Conservation (phyloP, 306 rosid species). For the Abrus pulchellus region DNA sequence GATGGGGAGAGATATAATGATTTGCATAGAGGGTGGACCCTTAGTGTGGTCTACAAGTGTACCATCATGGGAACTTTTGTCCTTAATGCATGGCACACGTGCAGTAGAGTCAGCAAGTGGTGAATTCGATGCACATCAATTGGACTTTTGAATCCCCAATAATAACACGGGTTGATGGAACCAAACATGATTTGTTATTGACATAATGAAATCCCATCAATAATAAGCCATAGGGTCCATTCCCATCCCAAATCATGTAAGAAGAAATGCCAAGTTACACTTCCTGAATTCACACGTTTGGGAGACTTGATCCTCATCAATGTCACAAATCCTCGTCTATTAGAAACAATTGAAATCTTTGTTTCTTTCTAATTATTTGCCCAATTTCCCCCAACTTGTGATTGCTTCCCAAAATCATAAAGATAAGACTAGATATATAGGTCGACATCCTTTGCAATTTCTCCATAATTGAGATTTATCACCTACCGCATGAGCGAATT, state of each 20-base stretch:
- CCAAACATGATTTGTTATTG: constrained; percentile 60
- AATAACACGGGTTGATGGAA: constrained; percentile 47
- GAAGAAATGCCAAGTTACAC: constrained; percentile 46
- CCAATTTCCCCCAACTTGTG: constrained; percentile 42
- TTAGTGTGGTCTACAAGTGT: constrained; percentile 40
- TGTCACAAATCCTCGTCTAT: constrained; percentile 32
- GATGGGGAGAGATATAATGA: not conserved
- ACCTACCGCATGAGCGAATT: constrained; percentile 22
- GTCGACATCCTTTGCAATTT: constrained; percentile 30
- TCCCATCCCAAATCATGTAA: constrained; percentile 29
- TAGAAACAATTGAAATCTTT: constrained; percentile 46
- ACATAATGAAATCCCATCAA: constrained; percentile 45
- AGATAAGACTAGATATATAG: constrained; percentile 38
- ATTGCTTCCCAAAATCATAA: constrained; percentile 39
- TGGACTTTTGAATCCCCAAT: constrained; percentile 52
- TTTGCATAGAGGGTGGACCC: constrained; percentile 52
- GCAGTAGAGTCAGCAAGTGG: constrained; percentile 54
- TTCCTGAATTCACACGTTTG: constrained; percentile 52
- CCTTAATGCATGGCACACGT: constrained; percentile 73
- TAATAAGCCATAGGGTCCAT: constrained; percentile 44
- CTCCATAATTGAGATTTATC: constrained; percentile 41
- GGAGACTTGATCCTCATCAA: constrained; percentile 21
- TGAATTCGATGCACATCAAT: constrained; percentile 50
- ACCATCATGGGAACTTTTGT: constrained; percentile 50
- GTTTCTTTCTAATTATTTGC: constrained; percentile 59